Conservation (phyloP, 208 protist species). For the Acanthamoeba sp. region DNA sequence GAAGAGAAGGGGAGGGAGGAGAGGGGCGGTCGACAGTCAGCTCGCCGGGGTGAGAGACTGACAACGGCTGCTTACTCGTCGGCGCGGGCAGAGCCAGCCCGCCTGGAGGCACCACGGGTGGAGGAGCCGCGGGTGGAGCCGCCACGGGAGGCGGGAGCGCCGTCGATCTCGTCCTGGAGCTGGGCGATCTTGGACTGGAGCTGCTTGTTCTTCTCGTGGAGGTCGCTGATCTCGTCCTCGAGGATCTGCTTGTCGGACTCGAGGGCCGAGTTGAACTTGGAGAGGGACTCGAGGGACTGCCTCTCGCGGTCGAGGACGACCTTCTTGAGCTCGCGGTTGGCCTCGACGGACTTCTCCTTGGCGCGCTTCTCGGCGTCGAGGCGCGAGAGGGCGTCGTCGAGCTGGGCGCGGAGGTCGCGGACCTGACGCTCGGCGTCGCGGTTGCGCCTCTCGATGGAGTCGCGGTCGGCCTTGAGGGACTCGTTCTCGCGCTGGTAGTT, state of each 20-base stretch:
- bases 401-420: constrained; percentile 36
- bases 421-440: constrained; percentile 77
- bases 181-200: constrained; percentile 19
- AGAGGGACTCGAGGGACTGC: constrained; percentile 63
- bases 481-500: constrained; percentile 75
- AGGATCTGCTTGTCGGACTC: constrained; percentile 74
- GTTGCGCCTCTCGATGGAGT: constrained; percentile 63
- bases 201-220: constrained; percentile 71
- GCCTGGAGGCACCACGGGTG: background rate
- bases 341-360: constrained; percentile 78
- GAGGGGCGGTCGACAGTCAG: background rate
- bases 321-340: constrained; percentile 77
- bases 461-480: constrained; percentile 72
- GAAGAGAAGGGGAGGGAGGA: background rate
- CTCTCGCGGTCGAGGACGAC: constrained; percentile 78
- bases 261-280: constrained; percentile 37
- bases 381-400: constrained; percentile 77
- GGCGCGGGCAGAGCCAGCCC: background rate
- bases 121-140: background rate
- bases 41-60: too few relatives aligned
- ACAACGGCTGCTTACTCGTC: background rate
- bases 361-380: constrained; percentile 76
- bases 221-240: constrained; percentile 76
- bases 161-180: constrained; percentile 73
- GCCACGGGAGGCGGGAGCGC: background rate